These are phyloP conservation scores for Pontederia crassipes DNA, from an alignment of 176 grass and related monocot species.

Conservation along the genomic window DNA sequence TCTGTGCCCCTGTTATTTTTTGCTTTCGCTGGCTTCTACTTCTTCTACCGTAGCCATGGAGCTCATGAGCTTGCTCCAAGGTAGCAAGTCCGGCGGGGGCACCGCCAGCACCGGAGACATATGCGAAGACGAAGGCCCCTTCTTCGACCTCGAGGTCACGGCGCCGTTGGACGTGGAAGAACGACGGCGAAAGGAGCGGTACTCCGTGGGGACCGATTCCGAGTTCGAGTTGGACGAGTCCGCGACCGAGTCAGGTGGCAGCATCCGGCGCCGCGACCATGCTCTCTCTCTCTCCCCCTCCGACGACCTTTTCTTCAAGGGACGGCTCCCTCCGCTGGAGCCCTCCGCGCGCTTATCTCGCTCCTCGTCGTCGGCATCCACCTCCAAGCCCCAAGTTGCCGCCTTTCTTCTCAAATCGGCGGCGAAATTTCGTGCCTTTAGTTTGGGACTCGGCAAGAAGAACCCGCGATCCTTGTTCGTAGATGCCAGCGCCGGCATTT, in stretches of 20 bases:
- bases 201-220: background rate
- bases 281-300: background rate
- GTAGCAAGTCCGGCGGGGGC: background rate
- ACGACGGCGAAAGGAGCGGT: background rate
- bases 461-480: background rate
- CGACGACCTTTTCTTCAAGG: background rate
- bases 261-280: background rate
- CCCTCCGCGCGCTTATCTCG: background rate
- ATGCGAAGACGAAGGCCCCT: conserved; percentile 7
- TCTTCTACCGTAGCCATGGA: too few species aligned
- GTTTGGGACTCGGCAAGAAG: background rate
- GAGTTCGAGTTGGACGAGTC: background rate
- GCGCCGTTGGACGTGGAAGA: background rate
- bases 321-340: background rate
- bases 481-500: background rate
- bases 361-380: background rate
- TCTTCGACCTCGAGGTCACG: conserved; percentile 6
- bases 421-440: background rate
- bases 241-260: background rate
- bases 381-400: background rate
- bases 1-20: too few species aligned
- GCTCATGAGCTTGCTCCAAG: too few species aligned
- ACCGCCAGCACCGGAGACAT: conserved; percentile 3
- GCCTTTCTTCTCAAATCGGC: background rate
- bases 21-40: too few species aligned